phyloP scores from a whole-genome alignment of 495 filamentous ascomycete species.

The Mytilinidion resinicola region DNA sequence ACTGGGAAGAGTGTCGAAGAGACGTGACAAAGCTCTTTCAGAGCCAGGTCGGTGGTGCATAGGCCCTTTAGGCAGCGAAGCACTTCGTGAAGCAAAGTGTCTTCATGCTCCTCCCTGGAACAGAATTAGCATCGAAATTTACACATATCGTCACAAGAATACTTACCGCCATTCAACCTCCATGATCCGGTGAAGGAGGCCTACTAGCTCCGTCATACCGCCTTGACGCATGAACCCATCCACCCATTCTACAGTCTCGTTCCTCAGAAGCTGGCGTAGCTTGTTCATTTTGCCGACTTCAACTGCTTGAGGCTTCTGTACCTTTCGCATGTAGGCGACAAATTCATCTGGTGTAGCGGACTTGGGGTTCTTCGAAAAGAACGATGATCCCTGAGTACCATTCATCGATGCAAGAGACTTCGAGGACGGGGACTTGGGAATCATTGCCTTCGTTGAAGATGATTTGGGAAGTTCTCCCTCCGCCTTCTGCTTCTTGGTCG shows the following conservation, averaged over 20 bases:
- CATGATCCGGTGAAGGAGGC: slow-evolving; percentile 81
- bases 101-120: slow-evolving; percentile 88
- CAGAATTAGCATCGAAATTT: slow-evolving; percentile 19
- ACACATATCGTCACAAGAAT: slow-evolving; percentile 2
- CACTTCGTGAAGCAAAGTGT: slow-evolving; percentile 83
- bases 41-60: slow-evolving; percentile 79
- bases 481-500: slow-evolving; percentile 55
- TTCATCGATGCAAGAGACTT: slow-evolving; percentile 44
- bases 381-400: slow-evolving; percentile 28
- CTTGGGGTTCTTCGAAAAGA: slow-evolving; percentile 35
- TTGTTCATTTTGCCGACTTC: slow-evolving; percentile 95
- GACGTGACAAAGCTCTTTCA: slow-evolving; percentile 73
- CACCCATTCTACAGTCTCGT: slow-evolving; percentile 93
- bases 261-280: slow-evolving; percentile 78
- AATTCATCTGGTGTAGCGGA: slow-evolving; percentile 62
- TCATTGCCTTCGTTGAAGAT: slow-evolving; percentile 38
- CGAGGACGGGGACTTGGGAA: slow-evolving; percentile 42
- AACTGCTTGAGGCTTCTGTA: slow-evolving; percentile 69
- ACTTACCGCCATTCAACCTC: slow-evolving; percentile 91
- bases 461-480: slow-evolving; percentile 38
- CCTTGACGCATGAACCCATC: slow-evolving; percentile 82
- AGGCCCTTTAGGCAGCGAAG: slow-evolving; percentile 91
- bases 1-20: slow-evolving; percentile 79
- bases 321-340: slow-evolving; percentile 69
- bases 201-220: slow-evolving; percentile 87